phyloP scores from a whole-genome alignment of 2,329 filamentous ascomycete genomes.

The Phialemonium atrogriseum region DNA sequence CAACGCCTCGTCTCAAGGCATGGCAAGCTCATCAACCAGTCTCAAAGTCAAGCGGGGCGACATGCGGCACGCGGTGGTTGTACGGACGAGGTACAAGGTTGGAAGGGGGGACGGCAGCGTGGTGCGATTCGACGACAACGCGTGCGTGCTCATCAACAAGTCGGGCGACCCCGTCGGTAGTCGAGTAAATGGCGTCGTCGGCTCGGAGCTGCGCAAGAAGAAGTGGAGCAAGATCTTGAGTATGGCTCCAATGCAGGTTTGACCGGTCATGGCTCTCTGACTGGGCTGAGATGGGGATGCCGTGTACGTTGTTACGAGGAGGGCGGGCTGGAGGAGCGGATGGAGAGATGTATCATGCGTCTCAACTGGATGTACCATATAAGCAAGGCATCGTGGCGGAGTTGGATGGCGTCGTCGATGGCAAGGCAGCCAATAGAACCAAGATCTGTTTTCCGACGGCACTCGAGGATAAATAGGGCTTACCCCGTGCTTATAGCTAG shows the following conservation, averaged over 20 bases:
- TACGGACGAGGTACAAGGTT: conserved; percentile 81
- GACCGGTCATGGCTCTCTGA: no score
- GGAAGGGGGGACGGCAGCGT: conserved; percentile 83
- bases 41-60: conserved; percentile 96
- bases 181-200: conserved; percentile 86
- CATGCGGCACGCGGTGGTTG: conserved; percentile 91
- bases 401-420: conserved; percentile 9
- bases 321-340: not conserved
- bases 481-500: no score
- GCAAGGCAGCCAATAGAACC: no score
- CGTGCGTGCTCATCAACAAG: conserved; percentile 96
- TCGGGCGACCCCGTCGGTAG: conserved; percentile 90
- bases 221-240: conserved; percentile 98
- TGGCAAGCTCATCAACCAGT: conserved; percentile 62
- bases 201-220: conserved; percentile 78
- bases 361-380: no score
- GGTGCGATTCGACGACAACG: conserved; percentile 94
- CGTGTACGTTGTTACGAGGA: not conserved
- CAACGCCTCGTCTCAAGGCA: conserved; percentile 62
- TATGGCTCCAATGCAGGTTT: conserved; percentile 68
- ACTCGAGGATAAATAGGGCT: no score
- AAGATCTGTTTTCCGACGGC: no score
- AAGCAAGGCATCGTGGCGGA: conserved; percentile 5
- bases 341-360: no score
- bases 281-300: no score